Percentiles rank a stretch among this genome's conserved stretches.
These are phyloP conservation scores for Lachancea sp. DNA, from an alignment of 805 yeast genomes.

Conservation along the genomic window DNA sequence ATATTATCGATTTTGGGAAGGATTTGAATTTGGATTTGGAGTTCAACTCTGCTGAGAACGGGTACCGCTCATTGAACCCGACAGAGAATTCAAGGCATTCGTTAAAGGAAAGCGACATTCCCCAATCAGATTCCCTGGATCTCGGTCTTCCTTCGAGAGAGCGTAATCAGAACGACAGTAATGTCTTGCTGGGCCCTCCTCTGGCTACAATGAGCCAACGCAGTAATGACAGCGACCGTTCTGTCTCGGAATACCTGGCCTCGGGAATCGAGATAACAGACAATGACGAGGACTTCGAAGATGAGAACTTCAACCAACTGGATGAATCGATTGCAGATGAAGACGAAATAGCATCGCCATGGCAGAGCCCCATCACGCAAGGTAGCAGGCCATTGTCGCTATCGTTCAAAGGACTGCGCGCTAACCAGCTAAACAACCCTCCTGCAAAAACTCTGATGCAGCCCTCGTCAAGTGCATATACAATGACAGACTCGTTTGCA, in stretches of 20 bases:
- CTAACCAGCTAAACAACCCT: conserved; percentile 43
- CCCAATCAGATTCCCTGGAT: conserved; percentile 2
- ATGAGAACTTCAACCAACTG: conserved; percentile 24
- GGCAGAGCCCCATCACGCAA: conserved; percentile 10
- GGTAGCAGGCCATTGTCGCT: conserved; percentile 35
- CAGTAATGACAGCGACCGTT: not conserved
- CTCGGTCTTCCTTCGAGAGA: not conserved
- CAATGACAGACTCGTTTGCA: not conserved
- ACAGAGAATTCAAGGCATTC: not conserved
- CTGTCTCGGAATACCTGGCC: not conserved
- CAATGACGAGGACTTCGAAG: conserved; percentile 21
- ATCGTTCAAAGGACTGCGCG: conserved; percentile 59
- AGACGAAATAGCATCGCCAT: conserved; percentile 14
- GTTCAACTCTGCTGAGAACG: conserved; percentile 12
- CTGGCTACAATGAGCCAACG: not conserved
- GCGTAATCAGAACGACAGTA: not conserved
- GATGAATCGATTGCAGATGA: conserved; percentile 7
- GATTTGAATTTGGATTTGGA: conserved; percentile 35
- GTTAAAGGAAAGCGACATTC: not conserved
- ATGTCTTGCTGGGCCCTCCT: not conserved
- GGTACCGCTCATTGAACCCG: conserved; percentile 10
- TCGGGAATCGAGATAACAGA: not conserved
- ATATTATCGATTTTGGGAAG: conserved; percentile 41
- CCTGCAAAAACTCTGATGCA: not conserved
- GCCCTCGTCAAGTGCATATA: conserved; percentile 2